Conservation (phyloP, 768 basidiomycete genomes). For the Dentipellis sp. region DNA sequence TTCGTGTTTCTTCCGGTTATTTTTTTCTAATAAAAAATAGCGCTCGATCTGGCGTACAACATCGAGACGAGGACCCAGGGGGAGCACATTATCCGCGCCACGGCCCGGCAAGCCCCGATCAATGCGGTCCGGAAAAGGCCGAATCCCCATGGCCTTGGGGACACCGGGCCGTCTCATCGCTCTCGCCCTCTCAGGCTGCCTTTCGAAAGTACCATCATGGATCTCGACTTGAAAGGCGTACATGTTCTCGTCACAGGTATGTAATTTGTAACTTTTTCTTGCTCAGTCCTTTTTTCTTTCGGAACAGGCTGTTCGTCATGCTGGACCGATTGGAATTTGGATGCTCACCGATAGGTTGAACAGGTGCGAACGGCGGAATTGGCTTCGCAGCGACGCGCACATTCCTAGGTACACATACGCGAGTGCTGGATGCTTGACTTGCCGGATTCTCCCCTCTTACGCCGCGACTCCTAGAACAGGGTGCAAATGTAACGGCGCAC, state of each 20-base stretch:
- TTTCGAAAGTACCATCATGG: not conserved
- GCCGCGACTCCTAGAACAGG: constrained; percentile 40
- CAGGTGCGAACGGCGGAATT: constrained; percentile 72
- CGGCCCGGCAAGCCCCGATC: no score
- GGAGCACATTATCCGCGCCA: no score
- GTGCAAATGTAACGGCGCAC: constrained; percentile 63
- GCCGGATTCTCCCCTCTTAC: not conserved
- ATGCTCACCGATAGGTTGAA: not conserved
- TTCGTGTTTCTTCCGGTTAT: no score
- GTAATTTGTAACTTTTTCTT: not conserved
- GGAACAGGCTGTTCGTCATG: not conserved
- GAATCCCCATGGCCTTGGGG: no score
- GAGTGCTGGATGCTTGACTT: not conserved
- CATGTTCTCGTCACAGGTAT: not conserved
- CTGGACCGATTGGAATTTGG: not conserved
- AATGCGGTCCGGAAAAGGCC: no score
- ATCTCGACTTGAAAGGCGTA: not conserved
- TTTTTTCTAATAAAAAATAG: no score
- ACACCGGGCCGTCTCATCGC: not conserved
- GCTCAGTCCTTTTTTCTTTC: not conserved
- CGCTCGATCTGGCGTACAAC: no score
- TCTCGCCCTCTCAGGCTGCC: not conserved
- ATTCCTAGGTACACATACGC: constrained; percentile 36
- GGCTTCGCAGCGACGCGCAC: constrained; percentile 51
- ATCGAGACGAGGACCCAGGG: no score